A percentile compares a stretch with the other conserved stretches of the same genome.
Evolutionary conservation across 352 stramenopile species (phyloP).

Genomic region (Phytopythium cucurbitacearum): DNA sequence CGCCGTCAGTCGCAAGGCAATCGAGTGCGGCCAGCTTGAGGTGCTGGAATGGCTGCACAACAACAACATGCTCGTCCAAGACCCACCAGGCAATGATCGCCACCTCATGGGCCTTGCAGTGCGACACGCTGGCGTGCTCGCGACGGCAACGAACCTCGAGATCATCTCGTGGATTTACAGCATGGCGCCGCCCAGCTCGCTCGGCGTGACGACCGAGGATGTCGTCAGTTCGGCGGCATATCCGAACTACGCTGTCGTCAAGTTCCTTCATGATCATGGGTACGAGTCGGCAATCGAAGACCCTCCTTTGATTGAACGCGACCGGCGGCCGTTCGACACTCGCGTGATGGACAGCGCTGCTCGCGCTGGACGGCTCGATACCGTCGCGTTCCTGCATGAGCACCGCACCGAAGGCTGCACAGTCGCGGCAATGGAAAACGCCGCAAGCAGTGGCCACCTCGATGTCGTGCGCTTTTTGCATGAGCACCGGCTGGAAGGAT

Average conservation of each 20-base stretch:
- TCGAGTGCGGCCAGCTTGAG: conserved; percentile 20
- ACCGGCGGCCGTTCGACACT: neutral
- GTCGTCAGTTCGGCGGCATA: conserved; percentile 5
- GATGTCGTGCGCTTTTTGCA: conserved; percentile 28
- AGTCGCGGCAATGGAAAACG: conserved; percentile 28
- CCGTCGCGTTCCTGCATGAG: conserved; percentile 22
- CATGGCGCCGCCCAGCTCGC: neutral
- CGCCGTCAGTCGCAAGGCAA: conserved; percentile 17
- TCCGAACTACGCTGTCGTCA: conserved; percentile 8
- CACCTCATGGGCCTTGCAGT: conserved; percentile 14
- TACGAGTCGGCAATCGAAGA: conserved; percentile 11
- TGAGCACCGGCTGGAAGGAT: conserved; percentile 21
- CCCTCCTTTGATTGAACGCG: conserved; percentile 4
- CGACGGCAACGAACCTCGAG: conserved; percentile 10
- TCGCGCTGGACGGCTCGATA: conserved; percentile 14
- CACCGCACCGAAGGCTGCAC: conserved; percentile 22
- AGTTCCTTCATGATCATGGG: conserved; percentile 16
- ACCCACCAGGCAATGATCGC: conserved; percentile 3
- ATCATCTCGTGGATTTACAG: conserved; percentile 26
- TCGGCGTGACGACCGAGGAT: neutral
- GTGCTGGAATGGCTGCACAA: conserved; percentile 21
- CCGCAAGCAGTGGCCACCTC: conserved; percentile 20
- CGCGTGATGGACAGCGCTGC: conserved; percentile 23
- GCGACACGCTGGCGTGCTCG: conserved; percentile 14
- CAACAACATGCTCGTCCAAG: conserved; percentile 5